Evolutionary conservation across 495 filamentous ascomycete species (phyloP).

Genomic region (Penicillium verhagenii): DNA sequence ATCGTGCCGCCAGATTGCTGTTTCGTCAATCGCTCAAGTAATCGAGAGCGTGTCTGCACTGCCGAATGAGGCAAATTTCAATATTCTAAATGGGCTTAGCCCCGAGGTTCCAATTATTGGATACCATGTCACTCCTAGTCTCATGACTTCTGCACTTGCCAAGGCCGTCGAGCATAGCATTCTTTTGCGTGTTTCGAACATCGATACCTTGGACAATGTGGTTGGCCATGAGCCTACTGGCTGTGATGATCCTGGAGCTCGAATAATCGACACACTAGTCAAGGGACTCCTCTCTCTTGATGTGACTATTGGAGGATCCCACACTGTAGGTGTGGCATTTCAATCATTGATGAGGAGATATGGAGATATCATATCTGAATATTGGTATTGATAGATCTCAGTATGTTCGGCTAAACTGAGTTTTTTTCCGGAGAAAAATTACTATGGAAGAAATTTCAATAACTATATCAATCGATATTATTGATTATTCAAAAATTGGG

Average conservation of each 20-base stretch:
- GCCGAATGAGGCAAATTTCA: slow-evolving; percentile 18
- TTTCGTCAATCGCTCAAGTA: slow-evolving; percentile 4
- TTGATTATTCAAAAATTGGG: not conserved
- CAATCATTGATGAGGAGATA: slow-evolving; percentile 12
- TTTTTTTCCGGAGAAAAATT: too few relatives aligned
- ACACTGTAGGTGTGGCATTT: slow-evolving; percentile 8
- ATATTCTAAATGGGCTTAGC: slow-evolving; percentile 21
- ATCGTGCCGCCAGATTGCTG: slow-evolving; percentile 3
- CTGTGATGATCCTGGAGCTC: not conserved
- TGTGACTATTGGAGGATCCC: slow-evolving; percentile 28
- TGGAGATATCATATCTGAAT: slow-evolving; percentile 27
- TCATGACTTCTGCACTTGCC: slow-evolving; percentile 18
- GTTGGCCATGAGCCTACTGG: not conserved
- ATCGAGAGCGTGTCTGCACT: slow-evolving; percentile 8
- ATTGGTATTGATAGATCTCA: slow-evolving; percentile 16
- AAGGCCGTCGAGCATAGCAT: slow-evolving; percentile 19
- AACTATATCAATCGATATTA: too few relatives aligned
- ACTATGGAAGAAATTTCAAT: too few relatives aligned
- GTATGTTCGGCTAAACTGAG: not conserved
- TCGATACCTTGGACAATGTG: not conserved
- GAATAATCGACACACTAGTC: slow-evolving; percentile 20
- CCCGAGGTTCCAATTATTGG: slow-evolving; percentile 18
- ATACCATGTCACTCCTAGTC: slow-evolving; percentile 25
- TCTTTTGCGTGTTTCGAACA: not conserved
- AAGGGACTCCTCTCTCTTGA: slow-evolving; percentile 25